Conservation (phyloP, 805 yeast species). For the Yarrowia sp. region DNA sequence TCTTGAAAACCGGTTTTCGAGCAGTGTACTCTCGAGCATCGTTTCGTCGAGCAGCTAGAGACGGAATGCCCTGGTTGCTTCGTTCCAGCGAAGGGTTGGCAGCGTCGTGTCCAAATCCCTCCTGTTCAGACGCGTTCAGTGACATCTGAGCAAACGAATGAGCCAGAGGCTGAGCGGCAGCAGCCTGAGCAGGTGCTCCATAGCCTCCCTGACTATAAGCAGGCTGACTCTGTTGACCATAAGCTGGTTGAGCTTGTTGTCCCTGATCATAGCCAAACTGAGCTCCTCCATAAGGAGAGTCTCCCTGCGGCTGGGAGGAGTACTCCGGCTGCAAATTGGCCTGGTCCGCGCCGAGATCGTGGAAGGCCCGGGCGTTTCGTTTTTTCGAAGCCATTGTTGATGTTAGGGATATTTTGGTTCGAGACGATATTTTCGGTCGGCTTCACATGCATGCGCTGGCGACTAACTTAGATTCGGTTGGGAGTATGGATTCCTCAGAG, state of each 20-base stretch:
- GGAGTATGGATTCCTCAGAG: background rate
- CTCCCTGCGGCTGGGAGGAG: conserved; percentile 27
- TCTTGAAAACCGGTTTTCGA: conserved; percentile 52
- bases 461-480: conserved; percentile 6
- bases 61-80: conserved; percentile 35
- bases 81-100: conserved; percentile 18
- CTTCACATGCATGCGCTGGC: conserved; percentile 11
- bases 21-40: conserved; percentile 37
- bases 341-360: conserved; percentile 18
- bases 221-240: background rate
- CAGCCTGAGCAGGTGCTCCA: background rate
- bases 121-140: background rate
- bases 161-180: conserved; percentile 5
- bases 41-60: conserved; percentile 42
- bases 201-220: background rate
- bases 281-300: conserved; percentile 88
- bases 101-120: conserved; percentile 24
- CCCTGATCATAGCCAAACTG: conserved; percentile 76
- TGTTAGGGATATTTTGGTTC: background rate
- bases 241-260: background rate
- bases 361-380: conserved; percentile 25
- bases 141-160: conserved; percentile 22
- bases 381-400: conserved; percentile 21
- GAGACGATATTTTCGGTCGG: too few relatives aligned
- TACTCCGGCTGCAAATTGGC: too few relatives aligned